Evolutionary conservation across 1,139 yeast genomes (phyloP), one percentile per base, ranked within the genome.

Genomic region (Pichia sp.): DNA sequence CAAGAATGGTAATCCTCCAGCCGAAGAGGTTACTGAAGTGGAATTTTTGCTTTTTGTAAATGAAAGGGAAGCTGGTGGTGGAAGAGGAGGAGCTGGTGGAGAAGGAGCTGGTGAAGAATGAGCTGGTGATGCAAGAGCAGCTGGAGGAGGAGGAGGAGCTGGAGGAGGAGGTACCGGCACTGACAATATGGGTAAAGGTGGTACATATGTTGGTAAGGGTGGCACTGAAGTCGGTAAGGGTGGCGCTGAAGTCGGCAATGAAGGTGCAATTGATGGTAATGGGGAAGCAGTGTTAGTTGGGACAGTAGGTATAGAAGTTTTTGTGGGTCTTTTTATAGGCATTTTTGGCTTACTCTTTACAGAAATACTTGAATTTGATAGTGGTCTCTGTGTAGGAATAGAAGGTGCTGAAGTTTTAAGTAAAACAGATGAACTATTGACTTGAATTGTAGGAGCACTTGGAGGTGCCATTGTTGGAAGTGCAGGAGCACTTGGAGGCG

Each of bases 191-290:
- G 95, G 95, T 28, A 83, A 86, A 66, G 95, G 85, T 64, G 95
- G 95, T 58, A 88, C 84, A 44, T 83, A 84, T 64, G 93, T 84
- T 31, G 95, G 95, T 16, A 81, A 85, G 16, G 95, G 95, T 42
- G 62, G 59, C 16, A 58, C 44, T 7, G 53, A 39, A 9, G 22
- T 36, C 9, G 39, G 39, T 10, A 36, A 19, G 19, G 41, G 41
- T 10, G 41, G 41, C 3, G 41, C 41, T 3, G 41, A 10, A 18
- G 25, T 18, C 3, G 41, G 41, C 10, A 36, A 19, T 2, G 41
- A 16, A 9, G 41, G 41, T 9, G 41, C 60, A 44, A 45, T 29
- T 39, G 58, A 8, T 9, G 41, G 41, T 6, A 36, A 19, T 10
- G 41, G 59, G 8, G 69, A 61, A 30, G 64, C 60, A 44, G 47